phyloP scores from a whole-genome alignment of 345 rosid species.

The Toxicodendron radicans region DNA sequence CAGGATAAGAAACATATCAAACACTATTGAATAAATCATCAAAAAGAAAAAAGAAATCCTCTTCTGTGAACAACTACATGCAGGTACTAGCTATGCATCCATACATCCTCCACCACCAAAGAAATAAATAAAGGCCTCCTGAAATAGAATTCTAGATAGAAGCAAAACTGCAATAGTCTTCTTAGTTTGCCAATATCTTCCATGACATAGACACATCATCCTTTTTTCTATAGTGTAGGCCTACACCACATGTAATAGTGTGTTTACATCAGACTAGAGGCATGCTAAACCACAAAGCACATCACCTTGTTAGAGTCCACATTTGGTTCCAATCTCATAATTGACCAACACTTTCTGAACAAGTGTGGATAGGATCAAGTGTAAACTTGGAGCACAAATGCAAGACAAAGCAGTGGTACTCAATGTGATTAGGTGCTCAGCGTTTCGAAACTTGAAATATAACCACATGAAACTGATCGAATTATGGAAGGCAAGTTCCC shows the following conservation, averaged over 20 bases:
- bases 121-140: neutral
- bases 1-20: constrained; percentile 20
- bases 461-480: neutral
- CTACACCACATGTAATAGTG: neutral
- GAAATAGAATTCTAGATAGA: neutral
- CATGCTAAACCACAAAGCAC: neutral
- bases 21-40: neutral
- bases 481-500: too few species aligned
- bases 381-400: neutral
- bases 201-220: neutral
- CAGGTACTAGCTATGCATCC: neutral
- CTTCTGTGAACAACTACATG: neutral
- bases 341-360: neutral
- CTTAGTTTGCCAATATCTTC: neutral
- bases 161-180: neutral
- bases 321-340: neutral
- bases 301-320: neutral
- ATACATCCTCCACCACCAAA: neutral
- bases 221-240: neutral
- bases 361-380: neutral
- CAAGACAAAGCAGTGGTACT: neutral
- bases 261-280: neutral
- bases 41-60: neutral
- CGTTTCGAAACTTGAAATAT: neutral
- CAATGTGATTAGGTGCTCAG: neutral